phyloP scores from a whole-genome alignment of 2,329 filamentous ascomycete species.

The Macrophomina pseudophaseolina region DNA sequence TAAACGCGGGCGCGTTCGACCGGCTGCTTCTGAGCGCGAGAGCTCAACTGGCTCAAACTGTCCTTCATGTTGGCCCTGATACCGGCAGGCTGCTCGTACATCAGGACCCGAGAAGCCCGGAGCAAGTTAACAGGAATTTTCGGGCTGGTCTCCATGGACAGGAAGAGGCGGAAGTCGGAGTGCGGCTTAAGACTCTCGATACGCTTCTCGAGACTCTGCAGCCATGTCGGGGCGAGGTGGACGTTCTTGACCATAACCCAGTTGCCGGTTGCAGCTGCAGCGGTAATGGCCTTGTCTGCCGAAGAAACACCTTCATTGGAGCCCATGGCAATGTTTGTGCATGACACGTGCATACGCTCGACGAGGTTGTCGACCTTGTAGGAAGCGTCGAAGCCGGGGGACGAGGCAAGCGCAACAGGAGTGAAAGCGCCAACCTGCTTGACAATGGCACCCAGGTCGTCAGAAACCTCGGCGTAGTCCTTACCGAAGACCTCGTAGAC shows the following conservation, averaged over 20 bases:
- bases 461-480: slow-evolving; percentile 79
- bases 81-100: slow-evolving; percentile 98
- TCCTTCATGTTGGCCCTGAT: slow-evolving; percentile 99
- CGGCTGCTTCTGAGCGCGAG: slow-evolving; percentile 77
- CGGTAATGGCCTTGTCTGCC: slow-evolving; percentile 93
- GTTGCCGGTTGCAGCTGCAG: slow-evolving; percentile 86
- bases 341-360: slow-evolving; percentile 78
- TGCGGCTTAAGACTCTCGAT: slow-evolving; percentile 95
- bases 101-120: slow-evolving; percentile 88
- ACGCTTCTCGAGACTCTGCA: slow-evolving; percentile 95
- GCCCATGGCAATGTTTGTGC: slow-evolving; percentile 98
- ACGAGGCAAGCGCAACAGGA: slow-evolving; percentile 91
- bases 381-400: slow-evolving; percentile 94
- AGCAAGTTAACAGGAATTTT: slow-evolving; percentile 97
- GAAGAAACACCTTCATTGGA: slow-evolving; percentile 92
- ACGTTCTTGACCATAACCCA: slow-evolving; percentile 99
- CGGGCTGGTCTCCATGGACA: slow-evolving; percentile 96
- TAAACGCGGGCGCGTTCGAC: slow-evolving; percentile 92
- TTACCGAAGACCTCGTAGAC: slow-evolving; percentile 83
- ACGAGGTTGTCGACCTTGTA: slow-evolving; percentile 98
- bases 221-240: slow-evolving; percentile 92
- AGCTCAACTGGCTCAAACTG: slow-evolving; percentile 81
- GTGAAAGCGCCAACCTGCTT: slow-evolving; percentile 81
- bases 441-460: slow-evolving; percentile 85
- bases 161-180: slow-evolving; percentile 88